Percentiles rank a stretch among this genome's conserved stretches.
Evolutionary conservation across 805 yeast genomes (phyloP).

Genomic region (Metschnikowia arizonensis): DNA sequence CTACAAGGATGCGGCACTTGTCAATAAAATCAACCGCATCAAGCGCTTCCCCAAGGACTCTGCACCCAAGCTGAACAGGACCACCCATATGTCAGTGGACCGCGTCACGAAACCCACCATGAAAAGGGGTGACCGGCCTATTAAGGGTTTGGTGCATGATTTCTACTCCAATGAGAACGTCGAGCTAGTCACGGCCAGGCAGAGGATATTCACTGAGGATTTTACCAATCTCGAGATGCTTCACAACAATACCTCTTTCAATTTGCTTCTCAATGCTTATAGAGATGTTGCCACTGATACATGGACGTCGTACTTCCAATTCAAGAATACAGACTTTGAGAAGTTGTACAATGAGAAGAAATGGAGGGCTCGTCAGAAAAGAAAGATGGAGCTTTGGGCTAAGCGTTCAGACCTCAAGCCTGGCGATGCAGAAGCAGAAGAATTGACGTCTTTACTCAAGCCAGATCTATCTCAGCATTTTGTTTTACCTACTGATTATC

Average conservation of each 20-base stretch:
- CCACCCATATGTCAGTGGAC: slow-evolving; percentile 22
- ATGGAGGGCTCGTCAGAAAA: slow-evolving; percentile 10
- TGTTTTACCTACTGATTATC: slow-evolving; percentile 31
- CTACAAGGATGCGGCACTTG: slow-evolving; percentile 41
- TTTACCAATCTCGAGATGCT: slow-evolving; percentile 39
- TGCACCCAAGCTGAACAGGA: slow-evolving; percentile 17
- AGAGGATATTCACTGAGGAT: slow-evolving; percentile 33
- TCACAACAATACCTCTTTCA: slow-evolving; percentile 41
- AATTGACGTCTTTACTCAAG: slow-evolving; percentile 13
- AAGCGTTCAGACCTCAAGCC: slow-evolving; percentile 9
- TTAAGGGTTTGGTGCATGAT: slow-evolving; percentile 39
- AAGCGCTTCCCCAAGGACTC: slow-evolving; percentile 12
- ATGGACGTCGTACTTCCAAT: slow-evolving; percentile 37
- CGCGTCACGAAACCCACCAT: slow-evolving; percentile 18
- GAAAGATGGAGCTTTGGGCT: slow-evolving; percentile 14
- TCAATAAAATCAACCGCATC: slow-evolving; percentile 37
- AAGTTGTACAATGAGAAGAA: slow-evolving; percentile 22
- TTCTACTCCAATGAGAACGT: slow-evolving; percentile 29
- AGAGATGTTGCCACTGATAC: slow-evolving; percentile 37
- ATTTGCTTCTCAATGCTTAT: slow-evolving; percentile 36
- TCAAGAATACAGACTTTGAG: slow-evolving; percentile 38
- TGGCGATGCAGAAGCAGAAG: slow-evolving; percentile 6
- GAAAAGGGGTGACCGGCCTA: slow-evolving; percentile 20
- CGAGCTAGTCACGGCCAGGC: slow-evolving; percentile 26
- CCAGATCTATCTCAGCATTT: slow-evolving; percentile 24